Percentiles rank a stretch among this genome's conserved stretches.
These are phyloP conservation scores for Cordyceps javanica DNA, from an alignment of 2,329 filamentous ascomycete species.

Conservation along the genomic window DNA sequence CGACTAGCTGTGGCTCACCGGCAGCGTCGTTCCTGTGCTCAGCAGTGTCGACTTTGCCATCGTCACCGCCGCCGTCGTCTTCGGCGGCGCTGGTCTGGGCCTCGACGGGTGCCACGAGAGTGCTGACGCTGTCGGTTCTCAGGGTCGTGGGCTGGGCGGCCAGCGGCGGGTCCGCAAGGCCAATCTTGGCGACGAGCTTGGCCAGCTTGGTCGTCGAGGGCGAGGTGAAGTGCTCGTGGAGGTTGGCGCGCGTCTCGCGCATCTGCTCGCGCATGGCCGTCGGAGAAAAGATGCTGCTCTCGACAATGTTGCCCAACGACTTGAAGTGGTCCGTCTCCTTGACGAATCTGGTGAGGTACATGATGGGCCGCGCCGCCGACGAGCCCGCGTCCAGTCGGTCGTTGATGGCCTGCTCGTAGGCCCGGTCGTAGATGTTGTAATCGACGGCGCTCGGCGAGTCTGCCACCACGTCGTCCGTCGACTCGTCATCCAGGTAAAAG, in stretches of 20 bases:
- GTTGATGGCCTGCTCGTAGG: conserved; percentile 72
- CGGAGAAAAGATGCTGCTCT: conserved; percentile 21
- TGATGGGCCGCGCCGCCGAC: conserved; percentile 32
- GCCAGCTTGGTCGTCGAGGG: conserved; percentile 18
- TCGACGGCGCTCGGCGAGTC: conserved; percentile 82
- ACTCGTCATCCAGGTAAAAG: conserved; percentile 32
- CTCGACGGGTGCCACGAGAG: background rate
- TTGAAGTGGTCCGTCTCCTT: conserved; percentile 36
- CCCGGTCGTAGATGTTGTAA: conserved; percentile 81
- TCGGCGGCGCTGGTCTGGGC: too few species aligned
- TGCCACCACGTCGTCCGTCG: conserved; percentile 52
- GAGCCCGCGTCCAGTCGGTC: conserved; percentile 55
- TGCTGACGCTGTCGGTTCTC: background rate
- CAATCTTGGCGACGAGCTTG: conserved; percentile 11
- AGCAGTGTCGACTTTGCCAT: too few species aligned
- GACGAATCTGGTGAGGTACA: conserved; percentile 46
- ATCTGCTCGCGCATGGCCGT: conserved; percentile 12
- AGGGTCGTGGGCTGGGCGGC: background rate
- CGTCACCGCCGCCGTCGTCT: background rate
- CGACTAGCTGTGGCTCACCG: background rate
- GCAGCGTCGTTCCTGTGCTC: background rate
- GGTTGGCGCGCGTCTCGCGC: background rate
- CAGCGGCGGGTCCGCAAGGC: conserved; percentile 8
- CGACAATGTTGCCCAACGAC: conserved; percentile 31
- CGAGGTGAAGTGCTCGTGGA: conserved; percentile 11